Percentiles rank a stretch among this genome's conserved stretches.
These are phyloP conservation scores for Oryza longistaminata DNA, from an alignment of 176 grass and related monocot species.

Conservation along the genomic window DNA sequence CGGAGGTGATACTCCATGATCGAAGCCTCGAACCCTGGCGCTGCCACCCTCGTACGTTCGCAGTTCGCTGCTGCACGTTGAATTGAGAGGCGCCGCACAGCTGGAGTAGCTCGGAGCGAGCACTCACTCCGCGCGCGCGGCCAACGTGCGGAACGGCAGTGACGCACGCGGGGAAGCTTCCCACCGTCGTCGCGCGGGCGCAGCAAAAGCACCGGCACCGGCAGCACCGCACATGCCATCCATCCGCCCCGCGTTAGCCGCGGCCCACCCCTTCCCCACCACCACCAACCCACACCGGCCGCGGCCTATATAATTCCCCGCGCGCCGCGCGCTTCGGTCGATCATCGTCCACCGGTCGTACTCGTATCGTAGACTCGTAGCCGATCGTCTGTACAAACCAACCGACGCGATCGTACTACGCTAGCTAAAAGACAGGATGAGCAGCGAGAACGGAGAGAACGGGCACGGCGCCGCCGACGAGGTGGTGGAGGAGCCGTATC, in stretches of 20 bases:
- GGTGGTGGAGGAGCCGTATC: conserved; percentile 37
- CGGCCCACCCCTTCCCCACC: not conserved
- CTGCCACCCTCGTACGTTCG: too few relatives aligned
- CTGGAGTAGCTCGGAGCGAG: not conserved
- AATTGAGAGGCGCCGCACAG: too few relatives aligned
- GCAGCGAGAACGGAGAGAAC: conserved; percentile 26
- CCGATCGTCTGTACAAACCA: not conserved
- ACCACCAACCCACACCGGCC: not conserved
- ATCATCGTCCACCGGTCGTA: not conserved
- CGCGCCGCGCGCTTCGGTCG: not conserved
- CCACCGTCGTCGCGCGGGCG: not conserved
- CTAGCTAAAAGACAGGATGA: conserved; percentile 8
- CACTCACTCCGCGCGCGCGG: too few relatives aligned
- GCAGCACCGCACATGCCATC: not conserved
- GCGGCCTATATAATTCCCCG: conserved; percentile 13
- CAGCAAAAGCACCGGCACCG: not conserved
- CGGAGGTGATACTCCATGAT: too few relatives aligned
- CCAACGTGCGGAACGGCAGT: not conserved
- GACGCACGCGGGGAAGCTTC: conserved; percentile 7
- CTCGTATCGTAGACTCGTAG: too few relatives aligned
- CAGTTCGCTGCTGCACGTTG: too few relatives aligned
- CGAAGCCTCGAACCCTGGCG: too few relatives aligned
- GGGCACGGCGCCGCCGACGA: conserved; percentile 3
- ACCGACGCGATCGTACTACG: not conserved
- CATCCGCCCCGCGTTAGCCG: not conserved